Evolutionary conservation across 1,284 basidiomycete species (phyloP).

Genomic region (Puccinia sorghi): DNA sequence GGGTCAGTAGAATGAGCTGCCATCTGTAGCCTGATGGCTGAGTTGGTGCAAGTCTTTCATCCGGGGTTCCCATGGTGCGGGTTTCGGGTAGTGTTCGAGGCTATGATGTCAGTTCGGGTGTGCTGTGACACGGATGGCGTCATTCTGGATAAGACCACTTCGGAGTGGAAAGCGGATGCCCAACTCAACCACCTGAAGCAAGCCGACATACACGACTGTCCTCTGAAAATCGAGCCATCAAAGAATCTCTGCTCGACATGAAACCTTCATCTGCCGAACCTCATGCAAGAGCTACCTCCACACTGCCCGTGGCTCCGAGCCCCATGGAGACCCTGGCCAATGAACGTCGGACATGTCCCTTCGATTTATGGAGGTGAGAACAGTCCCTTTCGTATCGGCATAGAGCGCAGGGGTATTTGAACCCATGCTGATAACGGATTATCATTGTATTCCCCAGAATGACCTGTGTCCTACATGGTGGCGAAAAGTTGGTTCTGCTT

Average conservation of each 20-base stretch:
- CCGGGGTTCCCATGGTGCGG: background rate
- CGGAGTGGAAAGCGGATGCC: no score
- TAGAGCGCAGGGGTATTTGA: background rate
- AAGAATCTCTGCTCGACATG: background rate
- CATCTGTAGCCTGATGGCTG: no score
- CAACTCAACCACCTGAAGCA: background rate
- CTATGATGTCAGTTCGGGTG: background rate
- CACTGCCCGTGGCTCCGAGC: slow-evolving; percentile 29
- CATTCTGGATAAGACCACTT: no score
- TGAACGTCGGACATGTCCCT: slow-evolving; percentile 59
- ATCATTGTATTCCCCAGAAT: slow-evolving; percentile 53
- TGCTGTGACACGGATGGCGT: no score
- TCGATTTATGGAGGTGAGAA: slow-evolving; percentile 58
- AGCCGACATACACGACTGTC: background rate
- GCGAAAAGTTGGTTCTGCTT: slow-evolving; percentile 56
- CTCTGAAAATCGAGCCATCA: background rate
- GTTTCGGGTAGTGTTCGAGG: background rate
- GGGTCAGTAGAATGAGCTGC: no score
- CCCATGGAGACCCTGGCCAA: slow-evolving; percentile 59
- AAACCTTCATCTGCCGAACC: background rate
- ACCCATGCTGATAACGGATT: background rate
- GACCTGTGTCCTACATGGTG: slow-evolving; percentile 59
- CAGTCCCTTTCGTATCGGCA: background rate
- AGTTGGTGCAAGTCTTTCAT: no score
- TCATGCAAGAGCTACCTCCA: background rate